Evolutionary conservation across 1,284 basidiomycete genomes (phyloP), one percentile per base, ranked within the genome.

Genomic region (Ustilago tritici): DNA sequence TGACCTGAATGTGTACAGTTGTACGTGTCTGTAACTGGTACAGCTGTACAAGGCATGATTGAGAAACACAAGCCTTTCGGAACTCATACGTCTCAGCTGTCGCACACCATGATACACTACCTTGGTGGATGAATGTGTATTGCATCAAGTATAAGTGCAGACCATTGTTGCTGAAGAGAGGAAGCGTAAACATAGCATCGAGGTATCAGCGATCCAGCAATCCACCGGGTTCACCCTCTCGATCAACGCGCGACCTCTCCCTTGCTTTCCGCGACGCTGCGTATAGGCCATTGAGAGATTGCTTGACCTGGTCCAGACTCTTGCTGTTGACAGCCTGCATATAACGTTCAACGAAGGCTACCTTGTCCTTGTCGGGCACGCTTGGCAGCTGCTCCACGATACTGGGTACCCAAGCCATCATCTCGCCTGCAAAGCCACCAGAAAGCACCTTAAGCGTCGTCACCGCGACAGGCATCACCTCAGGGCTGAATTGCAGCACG

Each of bases 401-500:
- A 36, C 89, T 86, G 2, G 92, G 90, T 15, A 95, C 86, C 92
- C 94, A 96, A 11, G 88, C 84, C 19, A 92, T 87, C 60, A 95
- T 87, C 82, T 92, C 90, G 8, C 88, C 85, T 0, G 92, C 89
- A 89, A 92, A 93, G 14, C 91, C 85, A 35, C 88, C 87, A 35
- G 92, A 90, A 54, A 95, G 85, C 35, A 91, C 88, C 40, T 93
- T 90, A 83, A 98, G 90, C 74, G 97, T 91, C 2, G 91, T 91
- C 52, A 94, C 90, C 38, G 95, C 91, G 52, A 89, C 87, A 8
- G 92, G 90, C 34, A 92, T 89, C 2, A 91, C 90, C 71, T 98
- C 95, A 80, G 95, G 95, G 3, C 93, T 93, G 86, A 95, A 98
- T 38, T 76, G 65, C 35, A 78, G 67, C 8, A 95, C 91, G 17